These are phyloP conservation scores for Phlebiopsis flavidoalba DNA, from an alignment of 768 basidiomycete species.

Conservation along the genomic window DNA sequence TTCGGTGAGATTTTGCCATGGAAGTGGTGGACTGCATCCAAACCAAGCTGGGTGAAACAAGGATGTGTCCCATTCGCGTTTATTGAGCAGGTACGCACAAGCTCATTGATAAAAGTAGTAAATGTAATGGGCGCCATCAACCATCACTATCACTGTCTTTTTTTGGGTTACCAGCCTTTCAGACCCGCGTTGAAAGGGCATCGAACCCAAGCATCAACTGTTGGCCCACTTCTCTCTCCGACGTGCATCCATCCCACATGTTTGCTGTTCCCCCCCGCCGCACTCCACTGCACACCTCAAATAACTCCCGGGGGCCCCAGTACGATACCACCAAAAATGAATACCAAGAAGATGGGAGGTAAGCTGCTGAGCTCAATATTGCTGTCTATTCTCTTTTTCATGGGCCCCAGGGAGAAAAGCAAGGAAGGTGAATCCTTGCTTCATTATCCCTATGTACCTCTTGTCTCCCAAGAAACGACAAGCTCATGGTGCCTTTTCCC, in stretches of 20 bases:
- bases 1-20: neutral
- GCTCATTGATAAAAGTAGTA: neutral
- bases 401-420: constrained; percentile 20
- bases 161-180: neutral
- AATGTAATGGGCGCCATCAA: too few species aligned
- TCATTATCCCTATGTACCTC: constrained; percentile 32
- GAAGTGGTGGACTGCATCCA: neutral
- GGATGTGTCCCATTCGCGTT: neutral
- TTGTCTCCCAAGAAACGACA: constrained; percentile 40
- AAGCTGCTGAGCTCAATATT: constrained; percentile 14
- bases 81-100: neutral
- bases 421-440: constrained; percentile 15
- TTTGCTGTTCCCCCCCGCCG: neutral
- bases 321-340: neutral
- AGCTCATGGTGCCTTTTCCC: constrained; percentile 54
- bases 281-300: neutral
- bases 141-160: neutral
- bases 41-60: too few species aligned
- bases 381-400: constrained; percentile 14
- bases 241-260: neutral
- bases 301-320: neutral
- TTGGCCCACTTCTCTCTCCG: neutral
- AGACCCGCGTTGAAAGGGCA: neutral
- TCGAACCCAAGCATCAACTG: neutral
- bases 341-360: constrained; percentile 17